These are phyloP conservation scores for Monilinia fructigena DNA, from an alignment of 2,329 filamentous ascomycete genomes.

Conservation along the genomic window DNA sequence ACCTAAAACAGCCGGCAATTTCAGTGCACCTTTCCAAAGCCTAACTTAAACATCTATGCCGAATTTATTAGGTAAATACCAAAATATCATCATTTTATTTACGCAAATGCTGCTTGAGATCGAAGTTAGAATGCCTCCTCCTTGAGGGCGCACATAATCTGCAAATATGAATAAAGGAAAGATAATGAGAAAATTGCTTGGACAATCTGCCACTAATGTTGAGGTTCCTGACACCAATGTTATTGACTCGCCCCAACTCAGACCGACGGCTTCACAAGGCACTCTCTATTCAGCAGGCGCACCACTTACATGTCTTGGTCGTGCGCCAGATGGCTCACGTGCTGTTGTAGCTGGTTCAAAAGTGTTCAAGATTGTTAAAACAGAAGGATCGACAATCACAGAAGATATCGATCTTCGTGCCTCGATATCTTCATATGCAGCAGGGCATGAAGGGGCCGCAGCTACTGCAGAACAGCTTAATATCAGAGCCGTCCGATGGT, in stretches of 20 bases:
- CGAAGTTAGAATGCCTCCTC: slow-evolving; percentile 33
- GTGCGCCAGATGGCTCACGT: slow-evolving; percentile 54
- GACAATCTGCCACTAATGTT: slow-evolving; percentile 31
- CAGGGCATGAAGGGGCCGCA: slow-evolving; percentile 44
- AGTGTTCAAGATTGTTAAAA: slow-evolving; percentile 55
- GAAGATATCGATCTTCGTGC: slow-evolving; percentile 60
- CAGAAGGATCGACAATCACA: slow-evolving; percentile 53
- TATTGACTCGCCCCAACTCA: slow-evolving; percentile 34
- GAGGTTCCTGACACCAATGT: slow-evolving; percentile 31
- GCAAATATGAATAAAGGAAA: slow-evolving; percentile 39
- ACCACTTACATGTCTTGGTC: slow-evolving; percentile 58
- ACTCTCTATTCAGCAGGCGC: slow-evolving; percentile 51
- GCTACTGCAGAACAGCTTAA: slow-evolving; percentile 57
- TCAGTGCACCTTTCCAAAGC: not conserved
- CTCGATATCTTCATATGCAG: slow-evolving; percentile 51
- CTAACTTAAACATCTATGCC: not conserved
- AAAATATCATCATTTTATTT: not conserved
- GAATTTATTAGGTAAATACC: not conserved
- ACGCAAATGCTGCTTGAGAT: slow-evolving; percentile 3
- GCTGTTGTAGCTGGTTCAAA: slow-evolving; percentile 60
- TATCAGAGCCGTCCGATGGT: slow-evolving; percentile 62
- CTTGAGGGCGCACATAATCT: slow-evolving; percentile 27
- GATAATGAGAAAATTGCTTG: slow-evolving; percentile 40
- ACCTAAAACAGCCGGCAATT: not conserved
- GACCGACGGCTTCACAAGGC: slow-evolving; percentile 51